Evolutionary conservation across 192 early-diverging fungal species (phyloP).

Genomic region (Umbelopsis isabellina): DNA sequence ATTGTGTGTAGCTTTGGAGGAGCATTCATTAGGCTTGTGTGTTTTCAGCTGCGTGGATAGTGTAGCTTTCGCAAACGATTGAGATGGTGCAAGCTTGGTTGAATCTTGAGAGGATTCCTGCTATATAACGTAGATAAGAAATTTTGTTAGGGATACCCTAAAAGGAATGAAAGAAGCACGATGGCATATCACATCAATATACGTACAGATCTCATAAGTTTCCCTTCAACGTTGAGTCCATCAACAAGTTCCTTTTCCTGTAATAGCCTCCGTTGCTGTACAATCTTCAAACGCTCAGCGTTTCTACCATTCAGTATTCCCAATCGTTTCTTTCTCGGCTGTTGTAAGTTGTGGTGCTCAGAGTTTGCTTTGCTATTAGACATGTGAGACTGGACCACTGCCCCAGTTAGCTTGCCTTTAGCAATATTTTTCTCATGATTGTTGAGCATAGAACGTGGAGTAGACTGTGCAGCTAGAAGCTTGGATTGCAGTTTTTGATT

Average conservation of each 20-base stretch:
- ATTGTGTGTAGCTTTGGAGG: neutral
- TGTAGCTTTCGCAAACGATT: conserved; percentile 16
- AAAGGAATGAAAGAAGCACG: too few relatives aligned
- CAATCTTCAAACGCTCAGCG: conserved; percentile 1
- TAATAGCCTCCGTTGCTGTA: conserved; percentile 1
- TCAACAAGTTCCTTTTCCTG: neutral
- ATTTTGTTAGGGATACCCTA: too few relatives aligned
- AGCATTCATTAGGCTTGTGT: neutral
- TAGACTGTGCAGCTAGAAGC: neutral
- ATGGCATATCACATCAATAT: neutral
- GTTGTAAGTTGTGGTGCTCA: neutral
- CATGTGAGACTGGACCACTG: neutral
- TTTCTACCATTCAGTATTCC: conserved; percentile 16
- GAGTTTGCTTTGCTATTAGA: neutral
- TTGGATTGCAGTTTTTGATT: conserved; percentile 6
- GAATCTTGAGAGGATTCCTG: neutral
- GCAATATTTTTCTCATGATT: neutral
- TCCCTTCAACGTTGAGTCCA: neutral
- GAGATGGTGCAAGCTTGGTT: neutral
- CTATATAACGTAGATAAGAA: too few relatives aligned
- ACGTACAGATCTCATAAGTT: neutral
- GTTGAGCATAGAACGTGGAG: neutral
- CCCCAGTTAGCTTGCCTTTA: neutral
- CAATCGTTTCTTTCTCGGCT: neutral
- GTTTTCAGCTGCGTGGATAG: conserved; percentile 9